A percentile compares a stretch with the other conserved stretches of the same genome.
phyloP scores from a whole-genome alignment of 164 flowering plant genomes.

The Piper betle region DNA sequence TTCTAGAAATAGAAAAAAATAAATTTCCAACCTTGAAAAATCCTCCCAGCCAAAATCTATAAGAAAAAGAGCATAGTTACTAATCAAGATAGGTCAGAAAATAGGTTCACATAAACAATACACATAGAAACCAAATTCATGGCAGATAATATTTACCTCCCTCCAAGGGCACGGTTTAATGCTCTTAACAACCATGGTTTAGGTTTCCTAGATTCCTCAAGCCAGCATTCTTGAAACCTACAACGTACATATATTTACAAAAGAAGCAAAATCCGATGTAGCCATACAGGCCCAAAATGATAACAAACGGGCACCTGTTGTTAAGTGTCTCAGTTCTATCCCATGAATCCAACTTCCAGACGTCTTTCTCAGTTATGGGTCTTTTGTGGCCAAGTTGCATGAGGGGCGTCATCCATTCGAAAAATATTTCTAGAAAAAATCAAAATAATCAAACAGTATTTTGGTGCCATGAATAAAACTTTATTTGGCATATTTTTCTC shows the following conservation, averaged over 20 bases:
- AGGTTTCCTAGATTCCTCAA: conserved; percentile 51
- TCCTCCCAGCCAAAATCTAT: conserved; percentile 96
- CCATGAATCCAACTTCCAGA: conserved; percentile 95
- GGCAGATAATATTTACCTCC: conserved; percentile 36
- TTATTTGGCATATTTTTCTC: not conserved
- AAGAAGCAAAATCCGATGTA: not conserved
- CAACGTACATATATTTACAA: conserved; percentile 1
- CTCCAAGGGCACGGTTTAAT: conserved; percentile 67
- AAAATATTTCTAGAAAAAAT: conserved; percentile 38
- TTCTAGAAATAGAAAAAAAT: not conserved
- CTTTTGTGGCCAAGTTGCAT: conserved; percentile 66
- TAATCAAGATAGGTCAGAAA: too few species aligned
- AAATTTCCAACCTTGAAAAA: conserved; percentile 64
- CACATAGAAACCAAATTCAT: not conserved
- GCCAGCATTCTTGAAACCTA: conserved; percentile 86
- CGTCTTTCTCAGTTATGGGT: conserved; percentile 93
- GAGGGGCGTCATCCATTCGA: conserved; percentile 78
- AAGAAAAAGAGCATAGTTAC: not conserved
- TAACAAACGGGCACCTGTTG: conserved; percentile 25
- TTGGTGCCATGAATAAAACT: too few species aligned
- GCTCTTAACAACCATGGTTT: conserved; percentile 97
- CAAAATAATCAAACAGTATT: not conserved
- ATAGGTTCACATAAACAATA: not conserved
- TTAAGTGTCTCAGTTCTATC: conserved; percentile 75
- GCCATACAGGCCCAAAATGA: not conserved